Evolutionary conservation across 2,329 filamentous ascomycete genomes (phyloP).

Genomic region (Fusarium denticulatum): DNA sequence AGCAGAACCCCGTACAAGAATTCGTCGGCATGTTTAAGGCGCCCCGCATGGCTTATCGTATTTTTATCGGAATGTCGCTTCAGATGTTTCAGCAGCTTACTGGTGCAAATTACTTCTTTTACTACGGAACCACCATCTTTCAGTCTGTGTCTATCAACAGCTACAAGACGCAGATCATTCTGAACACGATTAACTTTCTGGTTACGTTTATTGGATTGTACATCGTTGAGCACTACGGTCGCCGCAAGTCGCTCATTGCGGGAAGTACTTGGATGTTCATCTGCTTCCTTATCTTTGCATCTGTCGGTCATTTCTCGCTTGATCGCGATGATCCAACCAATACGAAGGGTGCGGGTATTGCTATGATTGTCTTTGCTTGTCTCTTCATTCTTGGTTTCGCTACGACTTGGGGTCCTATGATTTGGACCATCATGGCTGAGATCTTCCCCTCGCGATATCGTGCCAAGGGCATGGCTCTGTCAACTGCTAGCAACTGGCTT

Average conservation of each 20-base stretch:
- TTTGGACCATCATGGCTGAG: slow-evolving; percentile 72
- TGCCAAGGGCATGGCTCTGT: slow-evolving; percentile 68
- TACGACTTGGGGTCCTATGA: slow-evolving; percentile 73
- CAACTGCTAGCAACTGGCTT: slow-evolving; percentile 71
- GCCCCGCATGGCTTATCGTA: slow-evolving; percentile 71
- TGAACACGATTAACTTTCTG: slow-evolving; percentile 73
- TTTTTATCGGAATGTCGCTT: slow-evolving; percentile 66
- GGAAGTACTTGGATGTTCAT: slow-evolving; percentile 70
- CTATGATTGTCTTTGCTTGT: slow-evolving; percentile 71
- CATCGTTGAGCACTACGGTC: slow-evolving; percentile 74
- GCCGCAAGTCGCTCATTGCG: slow-evolving; percentile 69
- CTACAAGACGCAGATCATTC: slow-evolving; percentile 74
- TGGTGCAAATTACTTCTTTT: slow-evolving; percentile 74
- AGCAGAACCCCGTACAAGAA: slow-evolving; percentile 54
- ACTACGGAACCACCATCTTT: slow-evolving; percentile 67
- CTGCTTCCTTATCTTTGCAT: slow-evolving; percentile 69
- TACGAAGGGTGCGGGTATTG: slow-evolving; percentile 60
- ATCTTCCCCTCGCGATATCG: slow-evolving; percentile 72
- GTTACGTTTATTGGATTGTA: slow-evolving; percentile 76
- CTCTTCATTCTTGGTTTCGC: slow-evolving; percentile 74
- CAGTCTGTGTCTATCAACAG: slow-evolving; percentile 61
- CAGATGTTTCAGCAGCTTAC: slow-evolving; percentile 76
- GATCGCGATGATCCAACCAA: slow-evolving; percentile 47
- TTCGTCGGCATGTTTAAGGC: slow-evolving; percentile 71
- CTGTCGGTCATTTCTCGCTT: slow-evolving; percentile 61